Base-by-base conservation (phyloP, 176 grass and related monocot species). In the Coix lacrymajobi region DNA sequence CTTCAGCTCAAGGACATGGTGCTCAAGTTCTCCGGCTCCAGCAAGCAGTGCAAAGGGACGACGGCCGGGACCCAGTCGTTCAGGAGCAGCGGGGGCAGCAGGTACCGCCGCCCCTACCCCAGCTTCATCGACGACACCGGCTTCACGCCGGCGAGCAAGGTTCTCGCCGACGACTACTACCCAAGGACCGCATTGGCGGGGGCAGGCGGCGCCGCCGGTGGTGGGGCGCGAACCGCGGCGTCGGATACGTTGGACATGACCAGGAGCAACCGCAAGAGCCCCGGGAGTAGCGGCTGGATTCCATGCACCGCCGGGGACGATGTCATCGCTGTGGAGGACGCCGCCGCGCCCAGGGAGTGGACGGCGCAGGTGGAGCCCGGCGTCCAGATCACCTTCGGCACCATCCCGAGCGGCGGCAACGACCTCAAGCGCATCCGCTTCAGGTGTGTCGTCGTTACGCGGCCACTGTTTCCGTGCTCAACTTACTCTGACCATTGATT, bases 1-100 rank as follows among this genome's bases (percentile, higher is more conserved):
- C 85, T 87, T 29, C 97, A 99, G 97, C 52, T 99, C 57, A 99
- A 96, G 91, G 97, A 96, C 87, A 99, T 99, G 97, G 91, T 99
- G 80, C 81, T 99, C 84, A 94, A 92, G 81, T 96, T 99, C 81
- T 99, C 97, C 49, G 93, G 97, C 77, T 92, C 93, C 17, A 84
- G 57, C 68, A 90, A 90, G 46, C 93, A 92, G 20, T 85, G 87
- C 89, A 98, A 87, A 77, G 93, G 63, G 4, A 6, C 85, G 4
- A 4, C 85, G 0, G 61, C 41, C 45, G 66, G 84, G 4, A 77
- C 76, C 26, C 77, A 88, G 7, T 84, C 90, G 9, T 88, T 78
- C 81, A 74, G 83, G 69, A 66, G 11, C 45, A 76, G 81, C 12
- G 66, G 36, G 36, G 66, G 66, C 41, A 90, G 77, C 75, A 57